These are phyloP conservation scores for Calvatia gigantea DNA, from an alignment of 768 basidiomycete species.

Conservation along the genomic window DNA sequence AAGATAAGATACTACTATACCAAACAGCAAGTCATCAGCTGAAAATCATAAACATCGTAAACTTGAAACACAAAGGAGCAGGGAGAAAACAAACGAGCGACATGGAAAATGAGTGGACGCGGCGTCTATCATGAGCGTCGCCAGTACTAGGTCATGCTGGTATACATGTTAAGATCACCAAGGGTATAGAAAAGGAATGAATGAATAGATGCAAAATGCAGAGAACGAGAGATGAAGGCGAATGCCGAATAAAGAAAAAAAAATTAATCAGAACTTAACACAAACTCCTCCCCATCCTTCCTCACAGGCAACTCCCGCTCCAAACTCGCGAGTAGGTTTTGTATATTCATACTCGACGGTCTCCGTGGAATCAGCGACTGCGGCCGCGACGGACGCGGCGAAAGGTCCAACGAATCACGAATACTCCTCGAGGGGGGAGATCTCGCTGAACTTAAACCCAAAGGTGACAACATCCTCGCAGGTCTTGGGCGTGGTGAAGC, in stretches of 20 bases:
- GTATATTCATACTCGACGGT: constrained; percentile 5
- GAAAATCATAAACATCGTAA: constrained; percentile 1
- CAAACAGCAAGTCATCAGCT: neutral
- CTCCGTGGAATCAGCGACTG: constrained; percentile 1
- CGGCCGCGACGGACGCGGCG: neutral
- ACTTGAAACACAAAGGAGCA: neutral
- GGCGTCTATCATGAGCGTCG: neutral
- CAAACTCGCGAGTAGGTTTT: neutral
- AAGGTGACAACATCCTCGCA: neutral
- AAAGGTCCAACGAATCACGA: neutral
- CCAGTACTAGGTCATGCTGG: neutral
- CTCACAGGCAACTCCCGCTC: neutral
- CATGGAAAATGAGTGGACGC: neutral
- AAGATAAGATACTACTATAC: neutral
- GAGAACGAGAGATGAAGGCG: neutral
- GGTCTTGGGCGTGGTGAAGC: neutral
- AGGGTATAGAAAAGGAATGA: neutral
- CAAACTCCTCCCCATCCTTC: neutral
- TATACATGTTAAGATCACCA: neutral
- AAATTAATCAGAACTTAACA: neutral
- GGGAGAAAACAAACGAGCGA: neutral
- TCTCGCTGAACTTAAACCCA: too few species aligned
- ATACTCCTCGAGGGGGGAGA: neutral
- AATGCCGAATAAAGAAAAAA: neutral
- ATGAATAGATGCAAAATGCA: neutral